Evolutionary conservation across 2,329 filamentous ascomycete species (phyloP).

Genomic region (Penicillium sp.): DNA sequence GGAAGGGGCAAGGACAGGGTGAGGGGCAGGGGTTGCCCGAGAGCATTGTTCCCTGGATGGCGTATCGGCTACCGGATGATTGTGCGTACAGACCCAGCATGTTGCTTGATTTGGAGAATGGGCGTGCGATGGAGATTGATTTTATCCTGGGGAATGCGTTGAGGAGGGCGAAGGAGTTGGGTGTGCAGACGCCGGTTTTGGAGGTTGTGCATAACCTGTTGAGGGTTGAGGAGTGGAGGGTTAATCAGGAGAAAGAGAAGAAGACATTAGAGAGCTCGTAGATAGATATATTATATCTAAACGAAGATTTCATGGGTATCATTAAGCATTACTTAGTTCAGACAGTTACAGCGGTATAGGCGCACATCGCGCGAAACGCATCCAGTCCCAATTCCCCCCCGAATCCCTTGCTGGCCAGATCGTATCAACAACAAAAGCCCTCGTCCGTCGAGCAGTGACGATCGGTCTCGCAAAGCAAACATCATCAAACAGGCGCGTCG

Average conservation of each 20-base stretch:
- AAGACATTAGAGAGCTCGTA: not conserved
- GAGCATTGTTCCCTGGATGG: not conserved
- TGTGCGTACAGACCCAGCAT: not conserved
- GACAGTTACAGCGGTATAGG: not conserved
- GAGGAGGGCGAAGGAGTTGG: not conserved
- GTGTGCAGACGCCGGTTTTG: not conserved
- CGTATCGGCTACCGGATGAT: not conserved
- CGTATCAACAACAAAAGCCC: not conserved
- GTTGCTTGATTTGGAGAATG: slow-evolving; percentile 2
- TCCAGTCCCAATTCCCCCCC: slow-evolving; percentile 1
- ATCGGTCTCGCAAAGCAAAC: not conserved
- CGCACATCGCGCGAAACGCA: not conserved
- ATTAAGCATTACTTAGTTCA: not conserved
- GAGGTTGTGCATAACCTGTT: not conserved
- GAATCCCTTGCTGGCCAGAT: slow-evolving; percentile 1
- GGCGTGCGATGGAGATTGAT: not conserved
- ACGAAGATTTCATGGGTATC: not conserved
- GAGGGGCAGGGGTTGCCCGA: not conserved
- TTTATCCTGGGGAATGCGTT: not conserved
- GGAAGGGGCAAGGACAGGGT: not conserved
- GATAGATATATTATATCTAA: not conserved
- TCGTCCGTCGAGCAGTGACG: not conserved
- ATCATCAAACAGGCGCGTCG: not conserved
- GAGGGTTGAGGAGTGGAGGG: not conserved
- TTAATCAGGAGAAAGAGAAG: not conserved